phyloP scores from a whole-genome alignment of 2,329 filamentous ascomycete species.

The Delphinella strobiligena region DNA sequence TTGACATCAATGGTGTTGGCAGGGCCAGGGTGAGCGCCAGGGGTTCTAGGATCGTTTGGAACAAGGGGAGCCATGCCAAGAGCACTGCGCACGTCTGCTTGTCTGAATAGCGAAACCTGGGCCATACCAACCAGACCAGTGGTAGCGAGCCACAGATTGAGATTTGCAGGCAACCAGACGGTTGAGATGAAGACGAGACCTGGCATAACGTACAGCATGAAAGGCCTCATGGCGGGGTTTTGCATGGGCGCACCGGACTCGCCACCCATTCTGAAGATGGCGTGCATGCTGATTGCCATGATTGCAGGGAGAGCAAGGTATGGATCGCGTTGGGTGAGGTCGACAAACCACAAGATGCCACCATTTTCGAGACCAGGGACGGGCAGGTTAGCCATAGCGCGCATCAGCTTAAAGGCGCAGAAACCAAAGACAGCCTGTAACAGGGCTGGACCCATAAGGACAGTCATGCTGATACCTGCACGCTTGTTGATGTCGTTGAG shows the following conservation, averaged over 20 bases:
- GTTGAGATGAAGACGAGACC: slow-evolving; percentile 42
- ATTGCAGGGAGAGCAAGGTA: slow-evolving; percentile 56
- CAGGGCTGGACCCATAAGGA: slow-evolving; percentile 44
- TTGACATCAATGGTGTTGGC: slow-evolving; percentile 11
- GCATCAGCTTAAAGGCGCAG: slow-evolving; percentile 67
- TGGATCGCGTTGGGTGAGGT: slow-evolving; percentile 68
- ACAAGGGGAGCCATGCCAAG: slow-evolving; percentile 26
- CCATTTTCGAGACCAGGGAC: slow-evolving; percentile 66
- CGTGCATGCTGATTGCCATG: slow-evolving; percentile 22
- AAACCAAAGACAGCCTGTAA: slow-evolving; percentile 59
- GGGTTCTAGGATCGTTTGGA: background rate
- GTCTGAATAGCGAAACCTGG: slow-evolving; percentile 28
- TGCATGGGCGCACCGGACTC: slow-evolving; percentile 31
- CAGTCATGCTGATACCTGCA: slow-evolving; percentile 42
- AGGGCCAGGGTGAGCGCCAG: background rate
- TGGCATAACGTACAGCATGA: slow-evolving; percentile 40
- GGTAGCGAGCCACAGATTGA: slow-evolving; percentile 52
- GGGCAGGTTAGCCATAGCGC: slow-evolving; percentile 63
- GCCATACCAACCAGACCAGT: slow-evolving; percentile 27
- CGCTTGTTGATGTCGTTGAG: slow-evolving; percentile 40
- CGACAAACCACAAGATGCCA: slow-evolving; percentile 64
- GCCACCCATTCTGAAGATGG: slow-evolving; percentile 31
- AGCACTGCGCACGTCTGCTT: slow-evolving; percentile 22
- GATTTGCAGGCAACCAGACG: slow-evolving; percentile 39
- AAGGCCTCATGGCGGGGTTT: slow-evolving; percentile 21